Percentiles rank a stretch among this genome's conserved stretches.
These are phyloP conservation scores for Avena atlantica DNA, from an alignment of 176 grass and related monocot genomes.

Conservation along the genomic window DNA sequence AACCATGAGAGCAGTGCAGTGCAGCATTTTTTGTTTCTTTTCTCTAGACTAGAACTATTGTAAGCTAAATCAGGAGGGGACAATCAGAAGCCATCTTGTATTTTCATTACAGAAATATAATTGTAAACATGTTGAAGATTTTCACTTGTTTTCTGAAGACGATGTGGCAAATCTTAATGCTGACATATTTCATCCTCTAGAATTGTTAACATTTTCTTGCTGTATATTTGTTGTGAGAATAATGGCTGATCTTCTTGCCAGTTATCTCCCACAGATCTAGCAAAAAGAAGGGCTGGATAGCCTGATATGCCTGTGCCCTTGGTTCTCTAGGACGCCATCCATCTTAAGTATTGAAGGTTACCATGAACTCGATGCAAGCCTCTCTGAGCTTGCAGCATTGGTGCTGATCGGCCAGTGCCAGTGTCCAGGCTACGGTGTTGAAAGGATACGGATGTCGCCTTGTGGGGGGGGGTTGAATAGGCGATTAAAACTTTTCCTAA, in stretches of 20 bases:
- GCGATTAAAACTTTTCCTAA: too few species aligned
- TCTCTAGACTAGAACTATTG: background rate
- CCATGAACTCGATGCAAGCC: slow-evolving; percentile 39
- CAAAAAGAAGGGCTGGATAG: background rate
- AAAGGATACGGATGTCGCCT: too few species aligned
- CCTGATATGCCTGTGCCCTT: background rate
- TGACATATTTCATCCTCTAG: background rate
- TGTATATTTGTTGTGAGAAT: background rate
- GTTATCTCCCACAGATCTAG: background rate
- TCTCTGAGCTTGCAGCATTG: slow-evolving; percentile 20
- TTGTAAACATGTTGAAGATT: background rate
- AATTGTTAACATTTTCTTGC: background rate
- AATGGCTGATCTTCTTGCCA: background rate
- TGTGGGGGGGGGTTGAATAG: too few species aligned
- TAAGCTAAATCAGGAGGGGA: background rate
- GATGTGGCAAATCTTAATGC: background rate
- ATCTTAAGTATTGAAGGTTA: background rate
- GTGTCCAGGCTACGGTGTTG: slow-evolving; percentile 17
- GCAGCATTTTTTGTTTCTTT: background rate
- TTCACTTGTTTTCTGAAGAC: background rate
- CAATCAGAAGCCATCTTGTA: background rate
- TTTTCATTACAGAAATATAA: background rate
- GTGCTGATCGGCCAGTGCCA: slow-evolving; percentile 38
- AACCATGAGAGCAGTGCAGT: background rate
- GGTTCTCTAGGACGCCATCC: background rate